phyloP scores from a whole-genome alignment of 148 eudicot species.

The Beta vulgaris region DNA sequence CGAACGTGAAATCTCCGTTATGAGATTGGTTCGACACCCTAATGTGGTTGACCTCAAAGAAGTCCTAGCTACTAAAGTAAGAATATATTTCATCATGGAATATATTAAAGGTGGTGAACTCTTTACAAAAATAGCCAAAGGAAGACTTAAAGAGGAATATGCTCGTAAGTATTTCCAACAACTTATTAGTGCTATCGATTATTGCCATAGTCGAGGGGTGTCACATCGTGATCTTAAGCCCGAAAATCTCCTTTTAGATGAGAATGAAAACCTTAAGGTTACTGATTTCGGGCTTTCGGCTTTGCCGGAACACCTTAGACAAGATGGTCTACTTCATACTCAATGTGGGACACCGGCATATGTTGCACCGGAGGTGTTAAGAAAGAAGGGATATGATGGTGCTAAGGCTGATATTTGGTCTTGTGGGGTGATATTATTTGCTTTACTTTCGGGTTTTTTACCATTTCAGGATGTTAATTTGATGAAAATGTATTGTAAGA shows the following conservation, averaged over 20 bases:
- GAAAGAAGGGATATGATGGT: constrained; percentile 65
- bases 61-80: constrained; percentile 58
- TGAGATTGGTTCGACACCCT: constrained; percentile 59
- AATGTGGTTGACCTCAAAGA: constrained; percentile 59
- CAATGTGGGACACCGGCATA: constrained; percentile 85
- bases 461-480: constrained; percentile 65
- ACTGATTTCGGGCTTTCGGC: constrained; percentile 74
- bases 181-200: constrained; percentile 45
- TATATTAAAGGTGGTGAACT: constrained; percentile 64
- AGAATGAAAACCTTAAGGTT: constrained; percentile 51
- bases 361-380: constrained; percentile 70
- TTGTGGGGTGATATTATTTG: constrained; percentile 66
- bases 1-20: constrained; percentile 55
- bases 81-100: constrained; percentile 68
- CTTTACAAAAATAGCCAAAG: constrained; percentile 48
- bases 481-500: constrained; percentile 62
- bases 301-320: constrained; percentile 54
- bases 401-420: constrained; percentile 75
- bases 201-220: constrained; percentile 54
- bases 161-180: constrained; percentile 61
- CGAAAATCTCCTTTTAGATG: constrained; percentile 55
- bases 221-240: constrained; percentile 54
- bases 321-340: constrained; percentile 66
- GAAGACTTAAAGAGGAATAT: constrained; percentile 46
- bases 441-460: constrained; percentile 53